Evolutionary conservation across 106 monocot genomes (phyloP), one percentile per base, ranked within the genome.

Genomic region (Acorus gramineus): DNA sequence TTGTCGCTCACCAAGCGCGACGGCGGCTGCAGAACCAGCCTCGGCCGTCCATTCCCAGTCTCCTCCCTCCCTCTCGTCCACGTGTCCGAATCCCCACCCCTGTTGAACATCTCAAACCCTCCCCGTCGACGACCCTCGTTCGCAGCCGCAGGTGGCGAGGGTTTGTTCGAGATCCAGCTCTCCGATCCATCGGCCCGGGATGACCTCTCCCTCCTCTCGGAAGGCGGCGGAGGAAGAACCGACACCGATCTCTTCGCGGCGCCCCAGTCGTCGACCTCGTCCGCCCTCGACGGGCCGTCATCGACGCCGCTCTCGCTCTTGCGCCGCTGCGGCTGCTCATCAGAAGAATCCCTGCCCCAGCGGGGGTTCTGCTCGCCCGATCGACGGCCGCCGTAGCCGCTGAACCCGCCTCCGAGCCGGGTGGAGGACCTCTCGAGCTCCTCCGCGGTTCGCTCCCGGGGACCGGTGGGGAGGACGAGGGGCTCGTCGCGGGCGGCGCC

Each of bases 181-280:
- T 83, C 82, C 5, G 78, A 83, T 2, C 85, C 85, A 60, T 93
- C 88, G 6, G 88, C 93, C 70, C 76, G 62, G 3, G 85, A 80
- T 14, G 60, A 64, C 4, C 78, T 73, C 28, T 76, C 76, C 81
- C 80, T 74, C 66, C 78, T 77, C 76, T 72, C 72, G 8, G 59
- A 52, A 13, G 52, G 11, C 49, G 47, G 49, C 48, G 65, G 66
- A 28, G 28, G 28, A 28, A 28, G 28, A 28, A 1, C 28, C 11
- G 67, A 13, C 42, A 54, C 43, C 2, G 86, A 71, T 55, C 65
- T 83, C 89, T 89, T 94, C 60, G 11, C 72, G 3, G 81, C 72
- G 3, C 79, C 86, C 93, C 93, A 94, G 61, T 94, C 86, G 50
- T 94, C 93, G 11, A 73, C 66, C 73, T 89, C 89, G 65, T 94